Evolutionary conservation across 2,329 filamentous ascomycete species (phyloP), one percentile per base, ranked within the genome.

Genomic region (Penicillium sp.): DNA sequence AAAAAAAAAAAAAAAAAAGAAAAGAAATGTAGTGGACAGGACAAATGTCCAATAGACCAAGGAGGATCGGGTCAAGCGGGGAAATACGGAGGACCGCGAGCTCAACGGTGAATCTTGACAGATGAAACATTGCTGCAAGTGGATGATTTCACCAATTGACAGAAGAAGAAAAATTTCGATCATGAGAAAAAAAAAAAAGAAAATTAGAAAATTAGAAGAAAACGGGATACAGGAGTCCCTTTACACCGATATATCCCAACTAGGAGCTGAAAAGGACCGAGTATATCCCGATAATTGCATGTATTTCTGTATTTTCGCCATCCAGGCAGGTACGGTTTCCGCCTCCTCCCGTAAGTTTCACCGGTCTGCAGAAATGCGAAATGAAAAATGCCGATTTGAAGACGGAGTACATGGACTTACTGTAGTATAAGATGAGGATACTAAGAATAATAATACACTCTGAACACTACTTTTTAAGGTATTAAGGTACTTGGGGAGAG

Each of bases 31-130:
- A 33, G 30, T 45, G 40, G 44, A 47, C 44, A 49, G 13, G n/a
- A n/a, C n/a, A n/a, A n/a, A n/a, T n/a, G n/a, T n/a, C n/a, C n/a
- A 24, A 24, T n/a, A 2, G 19, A 24, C 15, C 3, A 15, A 37
- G 13, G 35, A 40, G 59, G 53, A 59, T 61, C 33, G 57, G 58
- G 53, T 53, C 57, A 60, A 40, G 65, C 67, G 67, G 67, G 67
- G 63, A 69, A 65, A 64, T 61, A 62, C 65, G 67, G 66, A 61
- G 33, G 42, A 51, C 38, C 38, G 58, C 51, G 33, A 56, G 42
- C 30, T 51, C 28, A 22, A 49, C 45, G 28, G 26, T 37, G 13
- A 37, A 37, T 33, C 35, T 37, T 37, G 37, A 22, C 28, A 30
- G 53, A 53, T 53, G 49, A 51, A 54, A 60, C 49, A 51, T 56